These are phyloP conservation scores for Ilyonectria mors-panacis DNA, from an alignment of 2,329 filamentous ascomycete species.

Conservation along the genomic window DNA sequence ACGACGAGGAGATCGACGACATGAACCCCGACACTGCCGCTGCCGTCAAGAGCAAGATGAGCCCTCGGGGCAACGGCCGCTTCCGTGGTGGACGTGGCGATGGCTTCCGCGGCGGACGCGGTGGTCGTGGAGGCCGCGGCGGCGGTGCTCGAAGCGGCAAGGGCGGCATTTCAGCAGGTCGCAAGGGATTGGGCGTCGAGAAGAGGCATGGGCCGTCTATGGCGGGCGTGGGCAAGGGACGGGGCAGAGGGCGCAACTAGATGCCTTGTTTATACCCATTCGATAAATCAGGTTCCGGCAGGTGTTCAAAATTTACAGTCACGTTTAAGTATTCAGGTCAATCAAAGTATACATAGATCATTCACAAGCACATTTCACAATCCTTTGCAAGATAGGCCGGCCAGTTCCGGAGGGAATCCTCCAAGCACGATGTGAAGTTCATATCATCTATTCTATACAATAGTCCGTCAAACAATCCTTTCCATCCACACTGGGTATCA, in stretches of 20 bases:
- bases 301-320: conserved; percentile 39
- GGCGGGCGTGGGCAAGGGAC: conserved; percentile 59
- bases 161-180: conserved; percentile 62
- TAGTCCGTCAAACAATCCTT: conserved; percentile 23
- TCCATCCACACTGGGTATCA: conserved; percentile 44
- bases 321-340: conserved; percentile 37
- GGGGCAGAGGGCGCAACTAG: conserved; percentile 53
- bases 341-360: conserved; percentile 28
- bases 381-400: not conserved
- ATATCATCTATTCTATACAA: not conserved
- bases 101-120: conserved; percentile 49
- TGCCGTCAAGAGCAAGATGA: conserved; percentile 66
- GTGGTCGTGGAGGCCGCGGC: conserved; percentile 52
- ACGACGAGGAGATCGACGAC: conserved; percentile 65
- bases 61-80: conserved; percentile 54
- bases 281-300: conserved; percentile 45
- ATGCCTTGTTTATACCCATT: conserved; percentile 49
- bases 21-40: conserved; percentile 69
- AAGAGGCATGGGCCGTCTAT: conserved; percentile 61
- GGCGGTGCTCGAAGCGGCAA: conserved; percentile 61
- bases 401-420: not conserved
- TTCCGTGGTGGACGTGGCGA: conserved; percentile 55
- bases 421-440: not conserved
- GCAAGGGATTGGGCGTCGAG: conserved; percentile 66
- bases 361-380: not conserved